Evolutionary conservation across 2,329 filamentous ascomycete genomes (phyloP).

Genomic region (Aspergillus intermedius): DNA sequence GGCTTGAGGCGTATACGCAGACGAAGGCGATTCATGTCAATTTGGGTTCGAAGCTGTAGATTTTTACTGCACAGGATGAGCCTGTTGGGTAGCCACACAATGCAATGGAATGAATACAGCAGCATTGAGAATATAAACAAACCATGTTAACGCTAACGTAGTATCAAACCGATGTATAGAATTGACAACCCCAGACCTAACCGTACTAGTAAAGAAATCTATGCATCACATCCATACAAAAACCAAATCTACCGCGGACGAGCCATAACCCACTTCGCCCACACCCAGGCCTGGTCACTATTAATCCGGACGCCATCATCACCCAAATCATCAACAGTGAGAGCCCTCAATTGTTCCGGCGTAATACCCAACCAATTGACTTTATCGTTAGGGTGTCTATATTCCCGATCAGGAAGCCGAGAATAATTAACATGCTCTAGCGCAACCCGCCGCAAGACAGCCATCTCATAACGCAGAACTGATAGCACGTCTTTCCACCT

Average conservation of each 20-base stretch:
- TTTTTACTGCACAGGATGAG: not conserved
- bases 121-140: too few species aligned
- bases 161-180: too few species aligned
- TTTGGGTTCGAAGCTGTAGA: constrained; percentile 35
- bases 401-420: constrained; percentile 45
- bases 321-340: constrained; percentile 28
- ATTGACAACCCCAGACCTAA: not conserved
- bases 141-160: too few species aligned
- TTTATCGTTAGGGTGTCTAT: constrained; percentile 8
- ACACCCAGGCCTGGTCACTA: constrained; percentile 27
- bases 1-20: constrained; percentile 56
- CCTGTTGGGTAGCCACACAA: not conserved
- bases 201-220: too few species aligned
- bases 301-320: constrained; percentile 31
- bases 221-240: too few species aligned
- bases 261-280: constrained; percentile 36
- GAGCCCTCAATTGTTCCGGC: constrained; percentile 19
- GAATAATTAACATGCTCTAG: constrained; percentile 57
- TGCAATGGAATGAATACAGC: not conserved
- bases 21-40: constrained; percentile 48
- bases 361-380: constrained; percentile 3
- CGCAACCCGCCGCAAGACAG: constrained; percentile 55
- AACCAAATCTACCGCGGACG: constrained; percentile 4
- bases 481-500: constrained; percentile 53
- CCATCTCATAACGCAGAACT: constrained; percentile 52